Conservation (phyloP, 2,329 filamentous ascomycete genomes). For the Epichloe coenophiala region DNA sequence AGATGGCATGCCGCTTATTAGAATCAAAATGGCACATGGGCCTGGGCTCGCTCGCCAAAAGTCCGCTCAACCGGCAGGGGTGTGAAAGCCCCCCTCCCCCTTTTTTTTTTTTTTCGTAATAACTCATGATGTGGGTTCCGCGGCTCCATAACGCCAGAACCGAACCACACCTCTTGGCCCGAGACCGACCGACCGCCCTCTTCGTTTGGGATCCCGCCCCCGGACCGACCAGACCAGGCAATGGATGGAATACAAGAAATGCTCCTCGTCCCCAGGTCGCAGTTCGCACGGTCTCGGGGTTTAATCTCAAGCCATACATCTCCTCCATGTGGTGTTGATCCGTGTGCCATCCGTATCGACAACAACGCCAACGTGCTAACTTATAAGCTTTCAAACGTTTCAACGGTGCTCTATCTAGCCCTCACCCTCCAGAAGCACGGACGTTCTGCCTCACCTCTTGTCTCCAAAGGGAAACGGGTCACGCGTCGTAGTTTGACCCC, state of each 20-base stretch:
- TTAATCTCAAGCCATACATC: background rate
- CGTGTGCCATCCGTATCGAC: background rate
- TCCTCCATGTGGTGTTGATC: background rate
- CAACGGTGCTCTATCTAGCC: background rate
- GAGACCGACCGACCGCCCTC: constrained; percentile 3
- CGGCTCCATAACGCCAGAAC: constrained; percentile 4
- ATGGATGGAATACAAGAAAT: background rate
- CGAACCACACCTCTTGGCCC: constrained; percentile 2
- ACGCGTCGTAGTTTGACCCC: background rate
- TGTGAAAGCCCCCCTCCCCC: background rate
- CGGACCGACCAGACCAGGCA: background rate
- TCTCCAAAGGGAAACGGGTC: background rate
- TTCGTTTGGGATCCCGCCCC: constrained; percentile 1
- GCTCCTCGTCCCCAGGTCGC: background rate
- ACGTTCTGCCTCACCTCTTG: background rate
- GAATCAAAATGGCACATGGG: too few relatives aligned
- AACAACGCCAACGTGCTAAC: background rate
- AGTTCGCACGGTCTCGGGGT: background rate
- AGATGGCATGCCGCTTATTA: too few relatives aligned
- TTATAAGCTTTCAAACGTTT: background rate
- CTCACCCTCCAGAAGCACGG: background rate
- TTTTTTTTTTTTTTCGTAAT: background rate
- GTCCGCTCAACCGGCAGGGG: too few relatives aligned
- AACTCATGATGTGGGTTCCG: constrained; percentile 7
- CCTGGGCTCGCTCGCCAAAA: background rate